These are phyloP conservation scores for Spencermartinsiella ligniputridi DNA, from an alignment of 1,139 yeast genomes.

Conservation along the genomic window DNA sequence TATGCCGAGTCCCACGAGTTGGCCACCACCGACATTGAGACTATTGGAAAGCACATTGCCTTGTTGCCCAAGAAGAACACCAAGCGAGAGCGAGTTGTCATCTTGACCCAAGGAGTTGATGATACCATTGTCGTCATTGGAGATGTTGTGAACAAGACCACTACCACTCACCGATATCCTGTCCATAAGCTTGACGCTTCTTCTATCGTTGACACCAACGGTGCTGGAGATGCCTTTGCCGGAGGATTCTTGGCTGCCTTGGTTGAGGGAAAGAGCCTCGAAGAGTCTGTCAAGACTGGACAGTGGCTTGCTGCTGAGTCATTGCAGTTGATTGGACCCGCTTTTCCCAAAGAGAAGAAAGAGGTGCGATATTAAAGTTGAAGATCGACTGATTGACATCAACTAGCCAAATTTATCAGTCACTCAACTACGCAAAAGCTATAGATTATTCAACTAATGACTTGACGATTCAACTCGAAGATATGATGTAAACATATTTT, in stretches of 20 bases:
- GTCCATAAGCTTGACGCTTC: slow-evolving; percentile 66
- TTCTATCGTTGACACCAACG: slow-evolving; percentile 86
- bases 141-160: slow-evolving; percentile 40
- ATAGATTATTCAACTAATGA: slow-evolving; percentile 1
- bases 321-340: slow-evolving; percentile 93
- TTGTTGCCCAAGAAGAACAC: slow-evolving; percentile 71
- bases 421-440: neutral
- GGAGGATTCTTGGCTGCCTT: slow-evolving; percentile 94
- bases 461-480: slow-evolving; percentile 6
- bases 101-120: slow-evolving; percentile 83
- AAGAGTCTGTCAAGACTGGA: slow-evolving; percentile 70
- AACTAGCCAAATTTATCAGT: no score
- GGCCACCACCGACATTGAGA: slow-evolving; percentile 57
- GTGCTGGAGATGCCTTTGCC: slow-evolving; percentile 99
- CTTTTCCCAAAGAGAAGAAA: slow-evolving; percentile 61
- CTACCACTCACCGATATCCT: slow-evolving; percentile 50
- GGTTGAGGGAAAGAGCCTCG: slow-evolving; percentile 64
- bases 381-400: no score
- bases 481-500: no score
- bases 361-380: slow-evolving; percentile 33
- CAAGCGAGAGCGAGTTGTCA: slow-evolving; percentile 62
- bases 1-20: slow-evolving; percentile 79
- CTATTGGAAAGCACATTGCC: slow-evolving; percentile 80
- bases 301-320: slow-evolving; percentile 96
- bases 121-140: slow-evolving; percentile 70